Conservation (phyloP, 257 asterid genomes). For the Nicotiana otophora region DNA sequence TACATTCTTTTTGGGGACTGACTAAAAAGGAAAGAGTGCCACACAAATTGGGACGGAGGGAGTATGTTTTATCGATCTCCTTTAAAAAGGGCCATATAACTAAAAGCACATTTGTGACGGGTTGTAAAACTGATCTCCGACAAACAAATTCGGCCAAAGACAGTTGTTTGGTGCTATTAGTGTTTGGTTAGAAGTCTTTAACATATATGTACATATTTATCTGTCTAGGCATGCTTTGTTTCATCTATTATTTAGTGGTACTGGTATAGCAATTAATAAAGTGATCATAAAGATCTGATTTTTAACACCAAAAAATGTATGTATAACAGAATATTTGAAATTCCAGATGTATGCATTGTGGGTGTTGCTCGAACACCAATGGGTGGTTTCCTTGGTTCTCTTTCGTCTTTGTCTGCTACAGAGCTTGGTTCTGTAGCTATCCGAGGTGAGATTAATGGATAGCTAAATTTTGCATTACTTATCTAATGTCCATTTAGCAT, state of each 20-base stretch:
- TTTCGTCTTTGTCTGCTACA: slow-evolving; percentile 82
- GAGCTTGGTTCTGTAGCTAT: slow-evolving; percentile 90
- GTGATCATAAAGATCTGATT: not conserved
- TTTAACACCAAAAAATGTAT: not conserved
- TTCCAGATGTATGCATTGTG: slow-evolving; percentile 86
- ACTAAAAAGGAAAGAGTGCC: too few species aligned
- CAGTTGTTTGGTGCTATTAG: not conserved
- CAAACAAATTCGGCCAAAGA: not conserved
- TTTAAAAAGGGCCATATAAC: too few species aligned
- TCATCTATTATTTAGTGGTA: not conserved
- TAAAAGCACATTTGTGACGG: too few species aligned
- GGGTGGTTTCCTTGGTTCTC: slow-evolving; percentile 85
- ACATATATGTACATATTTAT: not conserved
- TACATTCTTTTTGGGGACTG: too few species aligned
- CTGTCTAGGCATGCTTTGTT: not conserved
- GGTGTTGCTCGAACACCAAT: slow-evolving; percentile 96
- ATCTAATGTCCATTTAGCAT: not conserved
- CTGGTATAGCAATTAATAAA: not conserved
- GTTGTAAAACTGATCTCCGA: too few species aligned
- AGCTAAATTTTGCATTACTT: not conserved
- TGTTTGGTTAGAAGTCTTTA: not conserved
- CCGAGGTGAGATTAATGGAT: slow-evolving; percentile 32
- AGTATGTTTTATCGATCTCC: too few species aligned
- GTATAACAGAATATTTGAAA: not conserved
- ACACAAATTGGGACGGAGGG: too few species aligned